Evolutionary conservation across 768 basidiomycete genomes (phyloP).

Genomic region (Phanerochaete sordida): DNA sequence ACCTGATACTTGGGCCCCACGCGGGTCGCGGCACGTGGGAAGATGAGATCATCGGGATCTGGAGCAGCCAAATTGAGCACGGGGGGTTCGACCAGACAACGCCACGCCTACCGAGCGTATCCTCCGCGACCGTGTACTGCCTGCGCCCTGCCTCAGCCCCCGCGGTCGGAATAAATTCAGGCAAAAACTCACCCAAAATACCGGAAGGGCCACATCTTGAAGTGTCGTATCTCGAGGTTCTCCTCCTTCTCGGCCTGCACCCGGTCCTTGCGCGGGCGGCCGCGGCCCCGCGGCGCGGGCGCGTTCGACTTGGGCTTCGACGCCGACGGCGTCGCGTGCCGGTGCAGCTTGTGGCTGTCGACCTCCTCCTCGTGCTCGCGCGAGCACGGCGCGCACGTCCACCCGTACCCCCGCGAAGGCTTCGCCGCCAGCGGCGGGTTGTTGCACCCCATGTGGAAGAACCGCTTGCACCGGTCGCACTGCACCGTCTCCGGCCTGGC

Average conservation of each 20-base stretch:
- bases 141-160: too few species aligned
- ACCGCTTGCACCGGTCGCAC: conserved; percentile 88
- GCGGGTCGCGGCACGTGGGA: conserved; percentile 90
- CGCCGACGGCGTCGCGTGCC: conserved; percentile 52
- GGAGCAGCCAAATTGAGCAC: conserved; percentile 26
- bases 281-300: conserved; percentile 67
- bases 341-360: conserved; percentile 62
- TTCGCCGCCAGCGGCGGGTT: conserved; percentile 88
- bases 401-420: conserved; percentile 94
- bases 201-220: conserved; percentile 90
- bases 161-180: too few species aligned
- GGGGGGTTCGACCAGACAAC: conserved; percentile 7
- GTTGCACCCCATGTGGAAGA: conserved; percentile 94
- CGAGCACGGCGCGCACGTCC: conserved; percentile 95
- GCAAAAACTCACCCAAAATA: conserved; percentile 87
- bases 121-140: conserved; percentile 86
- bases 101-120: conserved; percentile 69
- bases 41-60: conserved; percentile 98
- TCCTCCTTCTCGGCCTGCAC: conserved; percentile 73
- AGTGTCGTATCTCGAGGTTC: conserved; percentile 75
- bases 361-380: conserved; percentile 84
- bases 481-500: conserved; percentile 78
- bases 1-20: conserved; percentile 86
- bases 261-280: conserved; percentile 75
- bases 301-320: conserved; percentile 67